Evolutionary conservation across 1,284 basidiomycete genomes (phyloP).

Genomic region (Ceratobasidium sp.): DNA sequence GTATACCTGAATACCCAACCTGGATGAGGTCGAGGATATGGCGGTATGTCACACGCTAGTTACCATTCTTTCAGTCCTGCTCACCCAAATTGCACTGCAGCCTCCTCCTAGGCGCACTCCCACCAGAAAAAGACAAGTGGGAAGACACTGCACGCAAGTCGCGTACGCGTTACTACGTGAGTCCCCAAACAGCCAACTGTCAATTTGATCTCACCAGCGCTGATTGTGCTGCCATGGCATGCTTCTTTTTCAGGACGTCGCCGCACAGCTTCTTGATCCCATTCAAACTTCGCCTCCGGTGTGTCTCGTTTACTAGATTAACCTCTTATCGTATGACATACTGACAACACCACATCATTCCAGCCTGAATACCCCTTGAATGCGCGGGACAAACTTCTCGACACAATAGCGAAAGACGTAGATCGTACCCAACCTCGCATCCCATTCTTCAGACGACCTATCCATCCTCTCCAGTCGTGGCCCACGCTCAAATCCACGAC

Average conservation of each 20-base stretch:
- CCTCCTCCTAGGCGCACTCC: conserved; percentile 48
- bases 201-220: conserved; percentile 17
- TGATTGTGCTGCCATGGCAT: conserved; percentile 22
- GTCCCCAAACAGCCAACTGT: conserved; percentile 13
- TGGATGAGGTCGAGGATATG: conserved; percentile 50
- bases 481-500: conserved; percentile 11
- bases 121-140: conserved; percentile 50
- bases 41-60: conserved; percentile 40
- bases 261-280: conserved; percentile 47
- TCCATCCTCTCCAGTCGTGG: conserved; percentile 37
- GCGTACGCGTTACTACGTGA: conserved; percentile 49
- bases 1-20: conserved; percentile 47
- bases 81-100: conserved; percentile 22
- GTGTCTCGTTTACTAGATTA: conserved; percentile 7
- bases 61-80: not conserved
- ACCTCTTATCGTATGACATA: not conserved
- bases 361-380: conserved; percentile 52
- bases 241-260: conserved; percentile 42
- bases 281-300: conserved; percentile 47
- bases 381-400: conserved; percentile 54
- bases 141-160: conserved; percentile 39
- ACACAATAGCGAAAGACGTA: conserved; percentile 56
- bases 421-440: conserved; percentile 54
- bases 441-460: conserved; percentile 53
- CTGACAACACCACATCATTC: not conserved